Evolutionary conservation across 2,329 filamentous ascomycete genomes (phyloP).

Genomic region (Fusarium drepaniforme): DNA sequence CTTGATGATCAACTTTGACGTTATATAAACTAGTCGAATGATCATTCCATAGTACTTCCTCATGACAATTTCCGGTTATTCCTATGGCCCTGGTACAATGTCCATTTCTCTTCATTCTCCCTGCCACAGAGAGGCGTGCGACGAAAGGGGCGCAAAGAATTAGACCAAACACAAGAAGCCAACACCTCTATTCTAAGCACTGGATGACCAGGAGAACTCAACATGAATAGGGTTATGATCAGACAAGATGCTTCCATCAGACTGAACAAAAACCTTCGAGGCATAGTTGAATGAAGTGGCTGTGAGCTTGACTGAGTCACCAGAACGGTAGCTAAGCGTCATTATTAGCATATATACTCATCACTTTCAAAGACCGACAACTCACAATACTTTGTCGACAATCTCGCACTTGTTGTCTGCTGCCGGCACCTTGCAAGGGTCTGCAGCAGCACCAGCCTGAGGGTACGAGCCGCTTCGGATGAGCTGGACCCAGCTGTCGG

Average conservation of each 20-base stretch:
- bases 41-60: not conserved
- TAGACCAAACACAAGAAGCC: not conserved
- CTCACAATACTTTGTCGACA: slow-evolving; percentile 72
- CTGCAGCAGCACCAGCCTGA: slow-evolving; percentile 48
- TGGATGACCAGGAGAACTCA: slow-evolving; percentile 56
- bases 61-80: not conserved
- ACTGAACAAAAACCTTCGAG: slow-evolving; percentile 66
- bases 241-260: slow-evolving; percentile 67
- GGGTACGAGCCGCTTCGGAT: slow-evolving; percentile 61
- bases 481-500: slow-evolving; percentile 71
- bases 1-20: not conserved
- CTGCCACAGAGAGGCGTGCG: not conserved
- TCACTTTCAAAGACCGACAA: not conserved
- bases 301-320: slow-evolving; percentile 57
- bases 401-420: slow-evolving; percentile 69
- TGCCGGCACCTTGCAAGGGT: slow-evolving; percentile 69
- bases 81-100: not conserved
- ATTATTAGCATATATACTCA: not conserved
- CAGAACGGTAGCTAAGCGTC: slow-evolving; percentile 60
- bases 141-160: not conserved
- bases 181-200: not conserved
- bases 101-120: not conserved
- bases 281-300: slow-evolving; percentile 68
- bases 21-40: not conserved
- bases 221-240: slow-evolving; percentile 75